Evolutionary conservation across 1,284 basidiomycete genomes (phyloP).

Genomic region (Anthracocystis walkeri): DNA sequence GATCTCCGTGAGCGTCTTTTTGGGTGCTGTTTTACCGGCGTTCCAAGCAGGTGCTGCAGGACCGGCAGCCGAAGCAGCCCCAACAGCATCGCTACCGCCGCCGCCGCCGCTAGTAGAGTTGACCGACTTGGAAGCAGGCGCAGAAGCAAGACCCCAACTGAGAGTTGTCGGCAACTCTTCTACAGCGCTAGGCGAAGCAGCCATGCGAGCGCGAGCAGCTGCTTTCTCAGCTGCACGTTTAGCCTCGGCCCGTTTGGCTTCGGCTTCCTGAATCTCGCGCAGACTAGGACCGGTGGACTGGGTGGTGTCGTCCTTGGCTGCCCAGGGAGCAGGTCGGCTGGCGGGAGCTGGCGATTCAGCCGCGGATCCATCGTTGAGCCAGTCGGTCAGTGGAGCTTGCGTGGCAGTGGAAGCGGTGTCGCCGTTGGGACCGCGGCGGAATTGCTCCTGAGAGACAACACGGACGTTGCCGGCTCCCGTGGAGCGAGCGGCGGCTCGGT

Average conservation of each 20-base stretch:
- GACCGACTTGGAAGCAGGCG: slow-evolving; percentile 68
- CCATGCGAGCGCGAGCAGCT: slow-evolving; percentile 65
- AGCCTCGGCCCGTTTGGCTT: slow-evolving; percentile 82
- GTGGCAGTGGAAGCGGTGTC: slow-evolving; percentile 10
- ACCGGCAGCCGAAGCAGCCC: slow-evolving; percentile 76
- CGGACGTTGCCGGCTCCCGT: slow-evolving; percentile 53
- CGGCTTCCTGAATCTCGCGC: slow-evolving; percentile 94
- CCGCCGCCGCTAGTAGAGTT: slow-evolving; percentile 66
- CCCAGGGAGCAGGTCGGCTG: slow-evolving; percentile 65
- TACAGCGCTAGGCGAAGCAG: slow-evolving; percentile 59
- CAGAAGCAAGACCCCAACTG: slow-evolving; percentile 71
- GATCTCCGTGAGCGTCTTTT: slow-evolving; percentile 98
- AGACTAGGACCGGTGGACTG: slow-evolving; percentile 73
- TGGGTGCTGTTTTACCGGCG: slow-evolving; percentile 71
- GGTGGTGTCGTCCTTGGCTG: slow-evolving; percentile 50
- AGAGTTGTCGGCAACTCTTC: slow-evolving; percentile 64
- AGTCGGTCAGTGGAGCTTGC: slow-evolving; percentile 47
- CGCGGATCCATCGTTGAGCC: slow-evolving; percentile 40
- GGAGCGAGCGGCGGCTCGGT: slow-evolving; percentile 28
- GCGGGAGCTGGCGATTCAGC: slow-evolving; percentile 33
- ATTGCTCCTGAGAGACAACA: slow-evolving; percentile 59
- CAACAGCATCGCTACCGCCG: slow-evolving; percentile 76
- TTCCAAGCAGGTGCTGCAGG: slow-evolving; percentile 67
- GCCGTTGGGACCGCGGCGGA: slow-evolving; percentile 36
- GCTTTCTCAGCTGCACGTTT: slow-evolving; percentile 71